These are phyloP conservation scores for Achaetomiella virescens DNA, from an alignment of 495 filamentous ascomycete genomes.

Conservation along the genomic window DNA sequence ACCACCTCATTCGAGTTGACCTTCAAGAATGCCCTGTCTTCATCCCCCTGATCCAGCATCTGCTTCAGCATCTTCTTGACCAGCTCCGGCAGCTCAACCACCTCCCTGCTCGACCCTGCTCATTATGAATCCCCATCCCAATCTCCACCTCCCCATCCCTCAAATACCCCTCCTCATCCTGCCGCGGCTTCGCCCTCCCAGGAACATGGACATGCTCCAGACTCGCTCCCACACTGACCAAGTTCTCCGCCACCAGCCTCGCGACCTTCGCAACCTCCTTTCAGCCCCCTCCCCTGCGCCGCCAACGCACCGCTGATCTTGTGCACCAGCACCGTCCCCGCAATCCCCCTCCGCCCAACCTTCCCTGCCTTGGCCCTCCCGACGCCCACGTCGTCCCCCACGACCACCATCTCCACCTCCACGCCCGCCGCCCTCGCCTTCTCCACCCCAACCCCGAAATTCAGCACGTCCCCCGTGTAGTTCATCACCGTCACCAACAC, in stretches of 20 bases:
- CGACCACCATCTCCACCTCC: slow-evolving; percentile 84
- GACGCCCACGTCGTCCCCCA: slow-evolving; percentile 94
- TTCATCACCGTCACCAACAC: slow-evolving; percentile 67
- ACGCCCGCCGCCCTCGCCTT: slow-evolving; percentile 80
- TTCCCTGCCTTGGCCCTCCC: slow-evolving; percentile 77
- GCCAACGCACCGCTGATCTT: slow-evolving; percentile 89
- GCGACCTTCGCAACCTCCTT: slow-evolving; percentile 69
- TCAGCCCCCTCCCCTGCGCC: slow-evolving; percentile 53
- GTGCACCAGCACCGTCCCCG: slow-evolving; percentile 80
- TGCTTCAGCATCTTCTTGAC: slow-evolving; percentile 75
- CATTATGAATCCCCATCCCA: slow-evolving; percentile 98
- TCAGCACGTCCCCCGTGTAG: slow-evolving; percentile 79
- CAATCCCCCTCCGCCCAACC: slow-evolving; percentile 86
- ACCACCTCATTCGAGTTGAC: slow-evolving; percentile 61
- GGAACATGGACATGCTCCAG: slow-evolving; percentile 91
- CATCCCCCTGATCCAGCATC: slow-evolving; percentile 69
- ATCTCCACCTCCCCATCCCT: slow-evolving; percentile 74
- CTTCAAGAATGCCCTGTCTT: slow-evolving; percentile 73
- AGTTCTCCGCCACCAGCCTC: slow-evolving; percentile 62
- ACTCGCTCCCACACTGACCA: slow-evolving; percentile 81
- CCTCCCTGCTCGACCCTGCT: slow-evolving; percentile 70
- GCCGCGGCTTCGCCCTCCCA: slow-evolving; percentile 54
- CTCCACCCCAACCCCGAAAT: slow-evolving; percentile 92
- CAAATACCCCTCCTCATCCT: slow-evolving; percentile 48
- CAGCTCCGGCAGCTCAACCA: slow-evolving; percentile 58